Conservation (phyloP, 2,329 filamentous ascomycete genomes). For the Monilinia fructigena region DNA sequence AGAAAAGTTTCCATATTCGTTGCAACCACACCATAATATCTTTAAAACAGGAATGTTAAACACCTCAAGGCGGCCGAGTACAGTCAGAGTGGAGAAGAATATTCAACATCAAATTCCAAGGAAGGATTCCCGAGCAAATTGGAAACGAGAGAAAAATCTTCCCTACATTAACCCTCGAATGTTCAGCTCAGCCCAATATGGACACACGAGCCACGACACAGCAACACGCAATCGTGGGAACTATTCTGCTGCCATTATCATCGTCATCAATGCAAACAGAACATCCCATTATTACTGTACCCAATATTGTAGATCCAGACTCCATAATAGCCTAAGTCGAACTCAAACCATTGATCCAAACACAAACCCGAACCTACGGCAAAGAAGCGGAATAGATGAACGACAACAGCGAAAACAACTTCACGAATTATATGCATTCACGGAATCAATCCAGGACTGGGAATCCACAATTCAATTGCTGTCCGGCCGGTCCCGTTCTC, state of each 20-base stretch:
- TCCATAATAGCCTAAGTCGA: slow-evolving; percentile 9
- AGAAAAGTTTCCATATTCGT: background rate
- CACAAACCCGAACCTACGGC: slow-evolving; percentile 3
- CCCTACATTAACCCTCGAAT: background rate
- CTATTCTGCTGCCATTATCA: slow-evolving; percentile 5
- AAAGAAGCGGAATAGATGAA: slow-evolving; percentile 9
- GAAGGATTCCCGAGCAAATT: slow-evolving; percentile 11
- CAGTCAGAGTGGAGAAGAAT: slow-evolving; percentile 12
- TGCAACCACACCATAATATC: slow-evolving; percentile 1
- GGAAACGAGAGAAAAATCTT: background rate
- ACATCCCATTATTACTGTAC: slow-evolving; percentile 7
- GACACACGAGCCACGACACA: slow-evolving; percentile 15
- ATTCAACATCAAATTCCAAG: slow-evolving; percentile 2
- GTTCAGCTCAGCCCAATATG: slow-evolving; percentile 21
- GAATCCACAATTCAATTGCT: slow-evolving; percentile 4
- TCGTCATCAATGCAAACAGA: slow-evolving; percentile 8
- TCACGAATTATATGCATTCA: slow-evolving; percentile 4
- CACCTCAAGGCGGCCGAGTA: background rate
- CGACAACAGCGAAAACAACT: background rate
- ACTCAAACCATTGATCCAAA: background rate
- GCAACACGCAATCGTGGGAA: slow-evolving; percentile 3
- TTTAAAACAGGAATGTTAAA: background rate
- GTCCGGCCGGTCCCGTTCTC: slow-evolving; percentile 6
- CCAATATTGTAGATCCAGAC: slow-evolving; percentile 13
- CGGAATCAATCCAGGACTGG: slow-evolving; percentile 3